phyloP scores from a whole-genome alignment of 169 alveolate species.

The Fabrea salina region DNA sequence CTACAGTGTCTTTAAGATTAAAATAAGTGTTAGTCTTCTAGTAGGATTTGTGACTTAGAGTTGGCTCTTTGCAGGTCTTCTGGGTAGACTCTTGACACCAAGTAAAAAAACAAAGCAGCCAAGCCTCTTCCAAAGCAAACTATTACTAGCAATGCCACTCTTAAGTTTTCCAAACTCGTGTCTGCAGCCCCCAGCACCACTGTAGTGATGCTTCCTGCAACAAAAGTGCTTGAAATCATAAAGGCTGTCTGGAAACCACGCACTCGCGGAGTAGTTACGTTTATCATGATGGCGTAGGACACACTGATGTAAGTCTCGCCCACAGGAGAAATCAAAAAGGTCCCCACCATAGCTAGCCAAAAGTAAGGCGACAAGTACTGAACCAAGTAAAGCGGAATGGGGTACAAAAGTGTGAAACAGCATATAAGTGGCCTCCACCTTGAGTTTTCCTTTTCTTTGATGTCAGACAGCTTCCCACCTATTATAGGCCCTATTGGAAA shows the following conservation, averaged over 20 bases:
- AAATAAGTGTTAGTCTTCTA: no score
- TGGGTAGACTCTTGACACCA: not conserved
- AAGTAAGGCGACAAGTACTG: conserved; percentile 12
- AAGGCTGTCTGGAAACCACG: conserved; percentile 21
- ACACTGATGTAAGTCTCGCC: conserved; percentile 20
- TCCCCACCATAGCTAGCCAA: conserved; percentile 4
- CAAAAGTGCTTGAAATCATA: not conserved
- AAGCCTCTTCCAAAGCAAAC: not conserved
- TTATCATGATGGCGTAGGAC: conserved; percentile 1
- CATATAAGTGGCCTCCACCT: not conserved
- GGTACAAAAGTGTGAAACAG: not conserved
- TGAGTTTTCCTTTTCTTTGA: not conserved
- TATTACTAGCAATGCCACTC: not conserved
- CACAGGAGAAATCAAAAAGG: not conserved
- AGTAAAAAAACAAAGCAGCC: not conserved
- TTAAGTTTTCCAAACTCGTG: not conserved
- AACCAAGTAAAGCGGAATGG: not conserved
- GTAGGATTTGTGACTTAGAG: no score
- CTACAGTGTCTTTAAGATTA: no score
- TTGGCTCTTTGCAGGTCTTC: not conserved
- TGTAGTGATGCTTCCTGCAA: not conserved
- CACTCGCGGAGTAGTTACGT: not conserved
- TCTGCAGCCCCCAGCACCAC: not conserved
- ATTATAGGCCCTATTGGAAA: not conserved
- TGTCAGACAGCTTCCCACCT: not conserved